These are phyloP conservation scores for Gymnopus androsaceus DNA, from an alignment of 1,284 basidiomycete genomes.

Conservation along the genomic window DNA sequence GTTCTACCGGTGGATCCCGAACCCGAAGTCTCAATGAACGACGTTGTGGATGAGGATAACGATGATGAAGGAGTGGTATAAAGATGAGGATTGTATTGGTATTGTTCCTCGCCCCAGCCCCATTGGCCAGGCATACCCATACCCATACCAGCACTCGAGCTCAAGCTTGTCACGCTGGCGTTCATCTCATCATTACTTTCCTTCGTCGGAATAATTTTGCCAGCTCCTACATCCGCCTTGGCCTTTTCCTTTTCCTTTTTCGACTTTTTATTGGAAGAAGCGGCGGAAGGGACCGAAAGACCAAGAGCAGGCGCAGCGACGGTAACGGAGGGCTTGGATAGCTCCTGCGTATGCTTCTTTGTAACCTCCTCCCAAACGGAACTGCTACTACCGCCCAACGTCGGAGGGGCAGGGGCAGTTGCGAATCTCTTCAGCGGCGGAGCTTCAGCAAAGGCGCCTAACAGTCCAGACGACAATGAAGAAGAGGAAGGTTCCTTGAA, in stretches of 20 bases:
- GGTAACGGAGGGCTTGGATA: too few species aligned
- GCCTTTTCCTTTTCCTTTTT: slow-evolving; percentile 8
- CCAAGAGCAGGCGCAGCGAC: too few species aligned
- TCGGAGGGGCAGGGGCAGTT: slow-evolving; percentile 7
- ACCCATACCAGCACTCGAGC: too few species aligned
- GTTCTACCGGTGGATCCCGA: neutral
- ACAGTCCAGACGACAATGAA: neutral
- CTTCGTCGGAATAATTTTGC: neutral
- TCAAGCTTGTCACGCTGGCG: too few species aligned
- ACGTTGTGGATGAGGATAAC: too few species aligned
- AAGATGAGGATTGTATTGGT: too few species aligned
- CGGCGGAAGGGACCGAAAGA: neutral
- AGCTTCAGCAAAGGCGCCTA: slow-evolving; percentile 3
- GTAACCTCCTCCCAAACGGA: neutral
- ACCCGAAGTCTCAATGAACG: neutral
- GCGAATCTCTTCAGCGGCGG: slow-evolving; percentile 9
- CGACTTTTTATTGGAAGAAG: slow-evolving; percentile 13
- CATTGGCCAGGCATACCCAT: slow-evolving; percentile 6
- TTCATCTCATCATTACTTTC: neutral
- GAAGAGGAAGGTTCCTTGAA: slow-evolving; percentile 7
- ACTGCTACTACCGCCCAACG: too few species aligned
- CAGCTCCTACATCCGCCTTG: neutral
- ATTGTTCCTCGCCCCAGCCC: slow-evolving; percentile 6
- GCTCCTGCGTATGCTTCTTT: too few species aligned
- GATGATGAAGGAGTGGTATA: neutral